Base-by-base conservation (phyloP, 176 grass and related monocot species). In the Oryza rufipogon region DNA sequence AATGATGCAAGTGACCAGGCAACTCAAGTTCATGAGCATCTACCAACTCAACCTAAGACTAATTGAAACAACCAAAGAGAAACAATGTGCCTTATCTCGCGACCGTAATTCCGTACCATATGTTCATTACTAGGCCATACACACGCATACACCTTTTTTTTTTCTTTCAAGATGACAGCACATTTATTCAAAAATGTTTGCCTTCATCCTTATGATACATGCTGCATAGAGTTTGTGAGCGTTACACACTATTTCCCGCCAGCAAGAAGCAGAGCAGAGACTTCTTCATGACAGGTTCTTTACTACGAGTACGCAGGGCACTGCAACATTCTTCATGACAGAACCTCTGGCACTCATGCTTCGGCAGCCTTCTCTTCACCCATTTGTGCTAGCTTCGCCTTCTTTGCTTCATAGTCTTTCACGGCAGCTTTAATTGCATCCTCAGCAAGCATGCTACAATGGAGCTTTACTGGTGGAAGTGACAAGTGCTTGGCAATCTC, bases 391-490 rank as follows among this genome's bases (percentile, higher is more conserved):
- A 23, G 16, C 41, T 92, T 92, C 0, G 11, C 28, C 83, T 94
- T 96, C 84, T 99, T 99, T 81, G 79, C 87, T 99, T 96, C 91
- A 5, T 94, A 99, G 34, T 99, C 91, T 77, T 99, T 99, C 44
- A 99, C 90, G 1, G 93, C 97, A 82, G 91, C 93, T 83, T 99
- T 99, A 77, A 99, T 99, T 25, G 97, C 97, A 91, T 99, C 93
- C 74, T 96, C 93, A 0, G 97, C 97, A 77, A 94, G 97, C 93
- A 94, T 99, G 64, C 97, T 99, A 41, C 97, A 99, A 19, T 99
- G 93, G 38, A 99, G 90, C 91, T 99, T 99, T 75, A 96, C 97
- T 12, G 97, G 97, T 49, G 97, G 97, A 86, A 99, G 97, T 5
- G 93, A 94, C 83, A 99, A 84, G 72, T 99, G 97, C 56, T 96